A percentile compares a stretch with the other conserved stretches of the same genome.
phyloP scores from a whole-genome alignment of 2,329 filamentous ascomycete species.

The Aspergillus fructus region DNA sequence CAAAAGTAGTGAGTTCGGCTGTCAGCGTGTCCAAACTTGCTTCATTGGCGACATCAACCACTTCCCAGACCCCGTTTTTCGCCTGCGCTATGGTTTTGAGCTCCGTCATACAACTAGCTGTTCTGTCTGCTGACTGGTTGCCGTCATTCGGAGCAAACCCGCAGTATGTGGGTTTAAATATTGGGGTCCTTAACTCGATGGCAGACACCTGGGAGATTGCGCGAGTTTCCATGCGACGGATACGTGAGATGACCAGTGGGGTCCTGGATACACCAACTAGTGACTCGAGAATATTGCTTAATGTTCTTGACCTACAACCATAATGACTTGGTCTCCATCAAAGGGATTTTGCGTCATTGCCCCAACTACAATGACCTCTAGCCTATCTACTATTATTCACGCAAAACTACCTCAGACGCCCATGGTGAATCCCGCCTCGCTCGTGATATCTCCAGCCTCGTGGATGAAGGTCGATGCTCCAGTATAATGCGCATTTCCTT shows the following conservation, averaged over 20 bases:
- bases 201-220: conserved; percentile 7
- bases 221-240: too few species aligned
- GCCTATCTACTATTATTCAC: not conserved
- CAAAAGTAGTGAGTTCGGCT: not conserved
- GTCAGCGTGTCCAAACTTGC: conserved; percentile 3
- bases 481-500: conserved; percentile 35
- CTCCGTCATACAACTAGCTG: conserved; percentile 10
- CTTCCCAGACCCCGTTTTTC: conserved; percentile 9
- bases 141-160: not conserved
- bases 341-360: not conserved
- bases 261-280: too few species aligned
- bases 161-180: conserved; percentile 3
- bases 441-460: conserved; percentile 29
- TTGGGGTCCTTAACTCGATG: conserved; percentile 9
- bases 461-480: conserved; percentile 28
- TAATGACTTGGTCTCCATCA: too few species aligned
- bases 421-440: not conserved
- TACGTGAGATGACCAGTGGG: too few species aligned
- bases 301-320: too few species aligned
- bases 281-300: too few species aligned
- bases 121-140: not conserved
- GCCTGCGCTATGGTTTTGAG: conserved; percentile 7
- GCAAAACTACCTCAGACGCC: not conserved
- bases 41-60: not conserved
- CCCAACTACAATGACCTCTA: not conserved